Evolutionary conservation across 495 filamentous ascomycete species (phyloP).

Genomic region (Polyplosphaeria fusca): DNA sequence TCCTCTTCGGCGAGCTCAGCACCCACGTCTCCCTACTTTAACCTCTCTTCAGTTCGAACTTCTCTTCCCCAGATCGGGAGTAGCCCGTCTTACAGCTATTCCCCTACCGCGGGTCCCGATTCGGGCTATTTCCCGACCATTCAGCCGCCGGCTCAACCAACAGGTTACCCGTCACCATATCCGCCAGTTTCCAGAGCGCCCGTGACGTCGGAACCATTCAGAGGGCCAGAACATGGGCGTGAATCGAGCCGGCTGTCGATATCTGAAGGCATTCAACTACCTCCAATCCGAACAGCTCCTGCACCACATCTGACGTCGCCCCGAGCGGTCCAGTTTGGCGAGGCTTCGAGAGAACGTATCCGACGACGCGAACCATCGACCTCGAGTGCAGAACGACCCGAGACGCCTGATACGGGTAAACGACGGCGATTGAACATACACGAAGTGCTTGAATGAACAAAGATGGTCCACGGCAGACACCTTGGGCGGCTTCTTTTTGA

Average conservation of each 20-base stretch:
- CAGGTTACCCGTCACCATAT: conserved; percentile 26
- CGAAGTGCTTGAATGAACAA: conserved; percentile 29
- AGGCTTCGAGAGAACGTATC: conserved; percentile 14
- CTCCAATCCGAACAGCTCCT: conserved; percentile 28
- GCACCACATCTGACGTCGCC: conserved; percentile 19
- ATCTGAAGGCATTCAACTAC: conserved; percentile 26
- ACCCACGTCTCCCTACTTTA: conserved; percentile 31
- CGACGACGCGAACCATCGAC: conserved; percentile 24
- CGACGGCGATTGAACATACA: conserved; percentile 35
- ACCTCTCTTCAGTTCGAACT: conserved; percentile 25
- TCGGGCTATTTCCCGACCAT: conserved; percentile 25
- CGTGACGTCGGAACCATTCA: conserved; percentile 13
- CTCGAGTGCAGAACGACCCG: conserved; percentile 12
- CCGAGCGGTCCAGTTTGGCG: conserved; percentile 12
- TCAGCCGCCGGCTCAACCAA: conserved; percentile 27
- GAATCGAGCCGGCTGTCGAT: no score
- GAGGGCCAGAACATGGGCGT: background rate
- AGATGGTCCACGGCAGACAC: no score
- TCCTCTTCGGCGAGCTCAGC: conserved; percentile 30
- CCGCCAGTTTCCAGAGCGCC: conserved; percentile 23
- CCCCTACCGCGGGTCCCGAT: conserved; percentile 27
- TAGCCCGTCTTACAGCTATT: conserved; percentile 30
- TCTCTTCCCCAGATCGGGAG: conserved; percentile 24
- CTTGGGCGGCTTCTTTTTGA: no score
- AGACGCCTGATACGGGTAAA: conserved; percentile 33